Evolutionary conservation across 768 basidiomycete species (phyloP).

Genomic region (Lactarius hatsudake): DNA sequence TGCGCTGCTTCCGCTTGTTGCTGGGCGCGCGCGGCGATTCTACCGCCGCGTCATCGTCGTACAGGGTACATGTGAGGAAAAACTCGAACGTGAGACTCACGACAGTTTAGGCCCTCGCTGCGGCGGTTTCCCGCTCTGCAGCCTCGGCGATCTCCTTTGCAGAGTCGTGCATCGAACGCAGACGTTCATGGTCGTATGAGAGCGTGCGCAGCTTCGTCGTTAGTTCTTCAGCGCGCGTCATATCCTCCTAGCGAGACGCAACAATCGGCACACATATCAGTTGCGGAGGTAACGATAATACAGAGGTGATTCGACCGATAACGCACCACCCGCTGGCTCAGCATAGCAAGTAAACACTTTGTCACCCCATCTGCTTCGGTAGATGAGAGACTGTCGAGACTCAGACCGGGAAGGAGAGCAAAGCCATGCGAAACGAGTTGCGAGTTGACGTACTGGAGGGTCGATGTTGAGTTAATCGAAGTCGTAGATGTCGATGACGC

Average conservation of each 20-base stretch:
- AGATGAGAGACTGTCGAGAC: conserved; percentile 59
- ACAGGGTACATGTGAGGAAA: neutral
- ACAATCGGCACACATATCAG: neutral
- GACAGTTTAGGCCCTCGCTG: conserved; percentile 67
- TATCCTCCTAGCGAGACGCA: conserved; percentile 52
- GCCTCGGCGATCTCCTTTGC: conserved; percentile 60
- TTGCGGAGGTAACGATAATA: neutral
- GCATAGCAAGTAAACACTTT: conserved; percentile 73
- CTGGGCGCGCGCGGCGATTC: conserved; percentile 51
- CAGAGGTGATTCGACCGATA: neutral
- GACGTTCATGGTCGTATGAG: conserved; percentile 77
- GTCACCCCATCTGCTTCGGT: conserved; percentile 55
- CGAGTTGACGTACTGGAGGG: conserved; percentile 73
- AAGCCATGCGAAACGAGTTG: conserved; percentile 86
- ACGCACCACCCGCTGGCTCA: conserved; percentile 75
- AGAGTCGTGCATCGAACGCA: conserved; percentile 59
- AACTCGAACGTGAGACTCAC: conserved; percentile 43
- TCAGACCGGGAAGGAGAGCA: conserved; percentile 57
- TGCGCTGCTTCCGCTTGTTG: conserved; percentile 61
- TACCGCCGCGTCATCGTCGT: conserved; percentile 10
- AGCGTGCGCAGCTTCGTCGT: conserved; percentile 73
- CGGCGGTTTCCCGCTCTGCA: conserved; percentile 75
- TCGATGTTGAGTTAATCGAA: conserved; percentile 52
- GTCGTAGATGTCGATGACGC: conserved; percentile 48
- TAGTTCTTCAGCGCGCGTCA: conserved; percentile 73